Conservation (phyloP, 2,329 filamentous ascomycete species). For the Neonectria punicea region DNA sequence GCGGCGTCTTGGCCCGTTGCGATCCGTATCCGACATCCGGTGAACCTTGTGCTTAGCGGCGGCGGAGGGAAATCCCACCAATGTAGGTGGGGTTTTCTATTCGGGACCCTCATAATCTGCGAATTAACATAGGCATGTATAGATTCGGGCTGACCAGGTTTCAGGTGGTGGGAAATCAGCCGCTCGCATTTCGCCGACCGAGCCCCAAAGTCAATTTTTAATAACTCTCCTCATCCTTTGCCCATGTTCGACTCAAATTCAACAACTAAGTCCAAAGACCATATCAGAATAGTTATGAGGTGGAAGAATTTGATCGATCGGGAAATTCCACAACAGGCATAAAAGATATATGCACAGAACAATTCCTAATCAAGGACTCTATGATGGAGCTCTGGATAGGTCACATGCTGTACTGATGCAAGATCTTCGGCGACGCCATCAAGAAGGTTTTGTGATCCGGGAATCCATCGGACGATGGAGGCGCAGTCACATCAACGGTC, state of each 20-base stretch:
- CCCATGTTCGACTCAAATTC: not conserved
- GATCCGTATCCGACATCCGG: not conserved
- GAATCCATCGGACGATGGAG: not conserved
- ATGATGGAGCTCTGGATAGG: not conserved
- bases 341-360: not conserved
- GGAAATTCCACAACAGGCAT: too few species aligned
- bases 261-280: not conserved
- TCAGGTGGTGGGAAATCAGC: not conserved
- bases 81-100: not conserved
- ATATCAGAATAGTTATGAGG: not conserved
- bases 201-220: not conserved
- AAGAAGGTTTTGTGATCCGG: not conserved
- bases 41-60: not conserved
- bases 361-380: too few species aligned
- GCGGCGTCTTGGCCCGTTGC: not conserved
- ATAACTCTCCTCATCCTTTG: not conserved
- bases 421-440: not conserved
- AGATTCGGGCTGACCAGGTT: not conserved
- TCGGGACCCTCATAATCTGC: not conserved
- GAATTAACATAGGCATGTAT: not conserved
- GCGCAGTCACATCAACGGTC: not conserved
- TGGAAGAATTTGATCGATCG: not conserved
- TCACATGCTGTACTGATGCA: not conserved
- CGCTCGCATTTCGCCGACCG: not conserved
- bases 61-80: not conserved